phyloP scores from a whole-genome alignment of 2,329 filamentous ascomycete species.

The Sclerotinia spermophila region DNA sequence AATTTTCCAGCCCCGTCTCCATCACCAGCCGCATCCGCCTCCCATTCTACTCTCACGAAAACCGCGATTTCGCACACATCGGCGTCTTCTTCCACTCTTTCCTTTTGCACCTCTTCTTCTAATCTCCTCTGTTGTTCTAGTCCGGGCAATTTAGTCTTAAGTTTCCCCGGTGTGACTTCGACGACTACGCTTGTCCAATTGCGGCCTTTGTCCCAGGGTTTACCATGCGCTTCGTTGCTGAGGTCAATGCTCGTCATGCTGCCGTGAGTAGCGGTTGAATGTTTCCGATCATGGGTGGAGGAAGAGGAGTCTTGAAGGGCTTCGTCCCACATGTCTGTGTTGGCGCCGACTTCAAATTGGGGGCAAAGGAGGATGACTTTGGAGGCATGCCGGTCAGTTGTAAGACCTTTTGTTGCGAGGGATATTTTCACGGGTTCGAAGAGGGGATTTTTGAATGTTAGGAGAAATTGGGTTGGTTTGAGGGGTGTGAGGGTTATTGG shows the following conservation, averaged over 20 bases:
- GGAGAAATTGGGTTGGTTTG: slow-evolving; percentile 70
- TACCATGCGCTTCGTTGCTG: slow-evolving; percentile 49
- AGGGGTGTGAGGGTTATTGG: slow-evolving; percentile 28
- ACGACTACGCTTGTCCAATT: slow-evolving; percentile 96
- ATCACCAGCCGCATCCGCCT: slow-evolving; percentile 60
- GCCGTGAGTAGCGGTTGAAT: slow-evolving; percentile 1
- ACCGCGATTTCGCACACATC: slow-evolving; percentile 76
- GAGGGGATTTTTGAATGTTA: slow-evolving; percentile 90
- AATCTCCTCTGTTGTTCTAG: slow-evolving; percentile 48
- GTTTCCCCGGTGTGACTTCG: slow-evolving; percentile 68
- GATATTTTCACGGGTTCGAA: slow-evolving; percentile 88
- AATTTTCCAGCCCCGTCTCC: slow-evolving; percentile 44
- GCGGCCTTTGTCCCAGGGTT: slow-evolving; percentile 90
- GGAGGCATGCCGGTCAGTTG: slow-evolving; percentile 71
- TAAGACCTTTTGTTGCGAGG: slow-evolving; percentile 76
- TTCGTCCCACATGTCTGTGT: slow-evolving; percentile 92
- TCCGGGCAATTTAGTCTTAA: slow-evolving; percentile 35
- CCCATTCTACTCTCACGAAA: slow-evolving; percentile 91
- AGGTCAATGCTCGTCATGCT: slow-evolving; percentile 13
- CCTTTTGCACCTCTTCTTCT: slow-evolving; percentile 44
- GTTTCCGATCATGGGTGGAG: not conserved
- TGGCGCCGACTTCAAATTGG: slow-evolving; percentile 89
- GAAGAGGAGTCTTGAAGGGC: slow-evolving; percentile 43
- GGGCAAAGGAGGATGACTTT: slow-evolving; percentile 91
- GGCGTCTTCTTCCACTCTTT: slow-evolving; percentile 17